Evolutionary conservation across 495 filamentous ascomycete species (phyloP), one percentile per base, ranked within the genome.

Genomic region (Aspergillus avenaceus): DNA sequence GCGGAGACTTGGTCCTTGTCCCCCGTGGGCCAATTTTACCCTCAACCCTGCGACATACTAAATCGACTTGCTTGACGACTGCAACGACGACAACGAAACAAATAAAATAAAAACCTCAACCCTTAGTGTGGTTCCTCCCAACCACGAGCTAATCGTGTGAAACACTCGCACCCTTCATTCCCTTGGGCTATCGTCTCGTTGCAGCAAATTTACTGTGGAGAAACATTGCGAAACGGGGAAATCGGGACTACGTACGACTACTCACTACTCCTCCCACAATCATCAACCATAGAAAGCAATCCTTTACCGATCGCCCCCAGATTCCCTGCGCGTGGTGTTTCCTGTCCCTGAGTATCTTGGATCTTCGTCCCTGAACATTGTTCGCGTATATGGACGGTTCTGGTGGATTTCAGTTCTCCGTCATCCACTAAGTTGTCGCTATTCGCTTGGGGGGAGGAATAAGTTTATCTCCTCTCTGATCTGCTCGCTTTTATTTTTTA

Each of bases 261-360:
- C 64, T 38, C n/a, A 31, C 8, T 31, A 31, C 28, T n/a, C n/a
- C n/a, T n/a, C n/a, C 28, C n/a, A 31, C 28, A 53, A 52, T 71
- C 49, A 65, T 71, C 42, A 45, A 61, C 51, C 65, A 45, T n/a
- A n/a, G n/a, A 61, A 65, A 52, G 69, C 34, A 27, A 22, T 12
- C 27, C 21, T 16, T 50, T 14, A 49, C 43, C 44, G 43, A 31
- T 48, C 41, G 8, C 34, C 46, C 46, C 34, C 49, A 22, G 44
- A 47, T 44, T 53, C 23, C 67, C 55, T 53, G 55, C 58, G 59
- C 65, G 54, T 38, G 34, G 14, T 19, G 34, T 21, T 14, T 21
- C n/a, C 66, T 71, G 52, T 66, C 66, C 56, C 63, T 64, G 2
- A n/a, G n/a, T n/a, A n/a, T n/a, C 41, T 16, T 38, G 31, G 26